Evolutionary conservation across 345 rosid species (phyloP).

Genomic region (Syzygium grande): DNA sequence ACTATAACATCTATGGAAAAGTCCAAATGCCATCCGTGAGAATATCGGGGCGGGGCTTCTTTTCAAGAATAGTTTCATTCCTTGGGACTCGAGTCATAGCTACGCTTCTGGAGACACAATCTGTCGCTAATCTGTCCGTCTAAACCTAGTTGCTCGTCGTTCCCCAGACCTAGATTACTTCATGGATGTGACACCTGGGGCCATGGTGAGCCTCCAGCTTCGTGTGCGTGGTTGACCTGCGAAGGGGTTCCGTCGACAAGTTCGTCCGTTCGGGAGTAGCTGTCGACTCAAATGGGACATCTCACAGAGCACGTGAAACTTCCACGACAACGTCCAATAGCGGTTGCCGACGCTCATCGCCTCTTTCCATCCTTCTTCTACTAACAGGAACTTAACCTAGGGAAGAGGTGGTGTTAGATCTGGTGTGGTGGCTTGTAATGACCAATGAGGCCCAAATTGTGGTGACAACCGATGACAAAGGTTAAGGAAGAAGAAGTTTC

Average conservation of each 20-base stretch:
- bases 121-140: not conserved
- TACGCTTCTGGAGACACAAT: not conserved
- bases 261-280: fast-evolving
- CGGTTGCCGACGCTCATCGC: not conserved
- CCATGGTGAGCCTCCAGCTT: not conserved
- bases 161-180: not conserved
- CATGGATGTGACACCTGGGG: not conserved
- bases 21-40: not conserved
- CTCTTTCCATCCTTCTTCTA: not conserved
- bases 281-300: not conserved
- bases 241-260: not conserved
- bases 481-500: not conserved
- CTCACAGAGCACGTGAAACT: not conserved
- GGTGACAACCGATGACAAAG: not conserved
- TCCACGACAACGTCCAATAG: not conserved
- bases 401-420: not conserved
- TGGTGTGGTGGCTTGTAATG: not conserved
- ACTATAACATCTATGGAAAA: fast-evolving
- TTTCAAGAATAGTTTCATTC: not conserved
- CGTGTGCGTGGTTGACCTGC: not conserved
- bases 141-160: not conserved
- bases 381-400: not conserved
- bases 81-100: not conserved
- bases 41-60: fast-evolving
- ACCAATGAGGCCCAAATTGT: not conserved